Conservation (phyloP, 1,284 basidiomycete species). For the Peniophora sp. region DNA sequence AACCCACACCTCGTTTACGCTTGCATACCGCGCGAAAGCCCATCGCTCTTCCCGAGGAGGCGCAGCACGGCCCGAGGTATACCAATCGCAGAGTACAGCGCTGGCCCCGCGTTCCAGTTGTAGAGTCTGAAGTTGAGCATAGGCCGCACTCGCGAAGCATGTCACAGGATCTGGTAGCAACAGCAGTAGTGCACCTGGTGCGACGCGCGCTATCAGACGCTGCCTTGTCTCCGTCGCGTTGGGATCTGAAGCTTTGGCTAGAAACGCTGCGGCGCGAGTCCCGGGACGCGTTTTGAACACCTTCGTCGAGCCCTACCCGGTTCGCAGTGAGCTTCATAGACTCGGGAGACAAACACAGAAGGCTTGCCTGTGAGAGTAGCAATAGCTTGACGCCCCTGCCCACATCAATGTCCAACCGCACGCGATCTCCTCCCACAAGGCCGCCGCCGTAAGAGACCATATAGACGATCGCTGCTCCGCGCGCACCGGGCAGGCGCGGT, state of each 20-base stretch:
- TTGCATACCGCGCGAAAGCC: slow-evolving; percentile 82
- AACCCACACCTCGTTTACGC: slow-evolving; percentile 77
- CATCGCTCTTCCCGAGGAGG: slow-evolving; percentile 70
- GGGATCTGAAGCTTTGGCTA: slow-evolving; percentile 8
- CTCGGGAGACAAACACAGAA: too few relatives aligned
- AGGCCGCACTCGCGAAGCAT: slow-evolving; percentile 81
- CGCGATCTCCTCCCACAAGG: slow-evolving; percentile 80
- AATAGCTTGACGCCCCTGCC: slow-evolving; percentile 50
- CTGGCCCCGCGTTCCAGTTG: slow-evolving; percentile 55
- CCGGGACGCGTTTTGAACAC: slow-evolving; percentile 75
- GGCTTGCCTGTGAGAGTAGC: slow-evolving; percentile 82
- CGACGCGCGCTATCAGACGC: slow-evolving; percentile 48
- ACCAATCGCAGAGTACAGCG: slow-evolving; percentile 79
- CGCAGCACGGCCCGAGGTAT: slow-evolving; percentile 77
- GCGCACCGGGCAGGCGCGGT: slow-evolving; percentile 40
- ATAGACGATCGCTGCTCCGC: slow-evolving; percentile 66
- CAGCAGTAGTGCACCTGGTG: slow-evolving; percentile 49
- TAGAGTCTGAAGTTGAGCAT: slow-evolving; percentile 75
- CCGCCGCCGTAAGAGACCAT: slow-evolving; percentile 90
- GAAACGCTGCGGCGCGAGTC: slow-evolving; percentile 30
- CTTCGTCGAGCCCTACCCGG: slow-evolving; percentile 79
- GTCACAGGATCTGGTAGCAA: slow-evolving; percentile 89
- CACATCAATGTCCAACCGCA: slow-evolving; percentile 61
- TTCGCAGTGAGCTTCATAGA: not conserved
- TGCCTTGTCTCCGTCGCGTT: slow-evolving; percentile 24